phyloP scores from a whole-genome alignment of 2,329 filamentous ascomycete genomes.

The Plectosphaerella cucumerina region DNA sequence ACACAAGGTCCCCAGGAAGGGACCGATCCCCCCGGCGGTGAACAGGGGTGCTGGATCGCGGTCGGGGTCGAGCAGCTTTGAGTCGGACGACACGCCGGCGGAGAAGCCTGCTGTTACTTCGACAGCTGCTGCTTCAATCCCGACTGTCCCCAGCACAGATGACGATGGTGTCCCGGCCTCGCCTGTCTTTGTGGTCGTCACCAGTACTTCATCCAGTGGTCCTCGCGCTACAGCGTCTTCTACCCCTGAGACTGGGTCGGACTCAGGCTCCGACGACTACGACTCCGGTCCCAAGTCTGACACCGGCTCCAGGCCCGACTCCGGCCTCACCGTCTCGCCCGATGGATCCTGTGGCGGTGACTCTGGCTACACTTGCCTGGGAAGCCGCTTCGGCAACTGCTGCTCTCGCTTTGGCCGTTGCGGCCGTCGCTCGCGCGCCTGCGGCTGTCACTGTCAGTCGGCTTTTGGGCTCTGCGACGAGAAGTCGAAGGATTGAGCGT shows the following conservation, averaged over 20 bases:
- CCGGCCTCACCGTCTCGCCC: slow-evolving; percentile 24
- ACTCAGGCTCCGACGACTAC: not conserved
- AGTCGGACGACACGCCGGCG: not conserved
- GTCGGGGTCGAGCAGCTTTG: not conserved
- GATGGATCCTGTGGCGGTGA: slow-evolving; percentile 36
- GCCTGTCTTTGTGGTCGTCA: not conserved
- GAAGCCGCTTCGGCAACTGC: slow-evolving; percentile 36
- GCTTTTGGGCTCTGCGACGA: slow-evolving; percentile 27
- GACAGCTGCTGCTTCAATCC: not conserved
- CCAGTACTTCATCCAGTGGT: no score
- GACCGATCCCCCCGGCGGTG: slow-evolving; percentile 26
- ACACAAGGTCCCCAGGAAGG: slow-evolving; percentile 23
- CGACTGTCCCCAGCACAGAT: not conserved
- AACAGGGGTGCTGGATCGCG: slow-evolving; percentile 6
- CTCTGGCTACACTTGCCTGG: slow-evolving; percentile 33
- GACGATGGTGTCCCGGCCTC: not conserved
- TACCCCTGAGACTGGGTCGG: not conserved
- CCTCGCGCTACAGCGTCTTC: not conserved
- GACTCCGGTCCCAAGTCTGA: not conserved
- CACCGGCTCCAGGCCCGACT: not conserved
- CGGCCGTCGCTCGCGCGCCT: slow-evolving; percentile 28
- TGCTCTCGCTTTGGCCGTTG: slow-evolving; percentile 37
- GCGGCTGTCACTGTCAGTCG: slow-evolving; percentile 29
- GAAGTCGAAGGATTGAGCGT: not conserved
- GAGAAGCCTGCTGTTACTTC: slow-evolving; percentile 2